These are phyloP conservation scores for Prosopis cineraria DNA, from an alignment of 306 rosid species.

Conservation along the genomic window DNA sequence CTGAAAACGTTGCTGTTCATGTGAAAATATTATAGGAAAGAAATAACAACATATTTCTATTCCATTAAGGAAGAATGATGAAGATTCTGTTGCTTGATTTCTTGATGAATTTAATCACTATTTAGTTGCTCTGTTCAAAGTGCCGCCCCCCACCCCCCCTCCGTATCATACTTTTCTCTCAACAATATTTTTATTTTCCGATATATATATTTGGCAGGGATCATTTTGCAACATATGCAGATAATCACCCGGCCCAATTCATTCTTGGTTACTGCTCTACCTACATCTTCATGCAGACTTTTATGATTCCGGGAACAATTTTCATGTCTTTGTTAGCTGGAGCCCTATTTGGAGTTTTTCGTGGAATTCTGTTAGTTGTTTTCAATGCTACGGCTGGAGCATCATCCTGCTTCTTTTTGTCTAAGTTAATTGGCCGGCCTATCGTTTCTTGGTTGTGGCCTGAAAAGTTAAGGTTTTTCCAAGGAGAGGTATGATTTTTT, in stretches of 20 bases:
- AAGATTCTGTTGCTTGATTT: background rate
- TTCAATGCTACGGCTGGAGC: slow-evolving; percentile 97
- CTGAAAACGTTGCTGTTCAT: background rate
- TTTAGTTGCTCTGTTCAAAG: background rate
- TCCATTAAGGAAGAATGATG: background rate
- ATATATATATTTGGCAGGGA: slow-evolving; percentile 50
- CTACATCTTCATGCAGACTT: slow-evolving; percentile 97
- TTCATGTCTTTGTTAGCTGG: slow-evolving; percentile 98
- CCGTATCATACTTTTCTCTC: background rate
- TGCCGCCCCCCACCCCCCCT: too few species aligned
- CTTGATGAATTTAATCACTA: background rate
- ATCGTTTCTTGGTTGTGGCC: slow-evolving; percentile 94
- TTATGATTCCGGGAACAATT: slow-evolving; percentile 97
- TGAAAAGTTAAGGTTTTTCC: slow-evolving; percentile 82
- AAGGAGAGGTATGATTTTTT: slow-evolving; percentile 72
- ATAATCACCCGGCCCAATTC: slow-evolving; percentile 67
- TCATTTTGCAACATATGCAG: slow-evolving; percentile 64
- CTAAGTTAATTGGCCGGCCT: slow-evolving; percentile 93
- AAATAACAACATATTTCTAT: background rate
- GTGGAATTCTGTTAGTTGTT: slow-evolving; percentile 80
- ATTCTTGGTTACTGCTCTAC: slow-evolving; percentile 92
- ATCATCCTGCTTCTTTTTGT: slow-evolving; percentile 80
- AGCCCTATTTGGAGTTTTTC: slow-evolving; percentile 83
- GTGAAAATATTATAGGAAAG: background rate
- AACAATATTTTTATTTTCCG: background rate